phyloP scores from a whole-genome alignment of 257 asterid genomes.

The Lycium barbarum region DNA sequence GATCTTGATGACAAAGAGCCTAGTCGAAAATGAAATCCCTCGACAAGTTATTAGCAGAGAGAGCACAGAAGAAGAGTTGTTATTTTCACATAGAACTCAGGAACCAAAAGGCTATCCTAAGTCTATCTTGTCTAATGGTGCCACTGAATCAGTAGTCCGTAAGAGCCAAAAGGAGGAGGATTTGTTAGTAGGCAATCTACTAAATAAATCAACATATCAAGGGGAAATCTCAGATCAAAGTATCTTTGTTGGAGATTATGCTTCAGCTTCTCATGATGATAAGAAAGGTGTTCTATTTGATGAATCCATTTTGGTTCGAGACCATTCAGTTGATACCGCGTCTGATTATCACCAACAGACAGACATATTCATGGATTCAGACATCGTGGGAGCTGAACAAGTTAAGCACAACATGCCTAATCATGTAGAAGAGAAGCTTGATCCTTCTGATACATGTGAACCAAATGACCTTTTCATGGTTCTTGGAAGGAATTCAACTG shows the following conservation, averaged over 20 bases:
- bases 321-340: constrained; percentile 40
- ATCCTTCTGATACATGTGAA: constrained; percentile 44
- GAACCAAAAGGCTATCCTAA: constrained; percentile 37
- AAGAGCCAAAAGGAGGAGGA: constrained; percentile 63
- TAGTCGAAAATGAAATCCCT: constrained; percentile 24
- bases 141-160: constrained; percentile 46
- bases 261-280: constrained; percentile 36
- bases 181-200: constrained; percentile 47
- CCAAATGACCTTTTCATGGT: constrained; percentile 85
- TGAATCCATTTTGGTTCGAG: constrained; percentile 74
- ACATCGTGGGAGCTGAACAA: constrained; percentile 49
- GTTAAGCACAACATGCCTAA: constrained; percentile 31
- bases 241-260: constrained; percentile 47
- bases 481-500: constrained; percentile 52
- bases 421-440: constrained; percentile 41
- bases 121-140: constrained; percentile 41
- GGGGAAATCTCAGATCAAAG: constrained; percentile 33
- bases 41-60: constrained; percentile 40
- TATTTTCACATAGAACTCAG: constrained; percentile 46
- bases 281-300: constrained; percentile 55
- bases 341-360: constrained; percentile 47
- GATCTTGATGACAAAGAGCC: constrained; percentile 31
- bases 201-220: constrained; percentile 35
- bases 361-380: constrained; percentile 60
- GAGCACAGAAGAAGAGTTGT: constrained; percentile 56